Conservation (phyloP, 225 moss, liverwort and hornwort genomes). For the Physcomitrellopsis africana region DNA sequence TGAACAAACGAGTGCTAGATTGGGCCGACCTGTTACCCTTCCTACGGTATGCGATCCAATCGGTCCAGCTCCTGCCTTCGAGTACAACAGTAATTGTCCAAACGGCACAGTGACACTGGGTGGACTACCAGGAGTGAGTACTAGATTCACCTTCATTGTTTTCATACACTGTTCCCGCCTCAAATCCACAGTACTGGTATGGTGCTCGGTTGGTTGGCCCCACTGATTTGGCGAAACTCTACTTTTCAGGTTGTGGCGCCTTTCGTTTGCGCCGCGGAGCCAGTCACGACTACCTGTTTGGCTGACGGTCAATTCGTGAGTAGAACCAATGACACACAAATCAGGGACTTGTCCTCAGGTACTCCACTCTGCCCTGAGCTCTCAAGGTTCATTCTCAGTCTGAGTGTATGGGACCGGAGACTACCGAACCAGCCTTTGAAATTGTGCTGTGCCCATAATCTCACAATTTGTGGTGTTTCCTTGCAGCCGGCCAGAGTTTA, state of each 20-base stretch:
- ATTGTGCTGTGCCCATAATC: not conserved
- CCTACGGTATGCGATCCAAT: conserved; percentile 46
- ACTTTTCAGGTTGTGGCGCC: conserved; percentile 23
- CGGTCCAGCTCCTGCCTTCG: conserved; percentile 51
- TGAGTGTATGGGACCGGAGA: too few relatives aligned
- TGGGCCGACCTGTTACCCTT: conserved; percentile 25
- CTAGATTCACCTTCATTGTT: not conserved
- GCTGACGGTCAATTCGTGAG: conserved; percentile 30
- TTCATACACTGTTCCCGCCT: not conserved
- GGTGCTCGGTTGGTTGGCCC: not conserved
- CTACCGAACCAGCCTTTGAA: too few relatives aligned
- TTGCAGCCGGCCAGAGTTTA: conserved; percentile 43
- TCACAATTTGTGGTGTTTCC: not conserved
- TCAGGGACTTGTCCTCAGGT: conserved; percentile 31
- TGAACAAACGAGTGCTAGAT: conserved; percentile 18
- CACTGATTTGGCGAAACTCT: not conserved
- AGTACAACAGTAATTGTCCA: conserved; percentile 40
- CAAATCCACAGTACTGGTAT: not conserved
- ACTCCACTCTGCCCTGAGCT: not conserved
- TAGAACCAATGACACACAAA: conserved; percentile 11
- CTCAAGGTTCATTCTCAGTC: too few relatives aligned
- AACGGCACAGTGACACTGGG: conserved; percentile 36
- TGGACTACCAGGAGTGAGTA: conserved; percentile 53
- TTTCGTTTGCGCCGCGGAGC: conserved; percentile 19
- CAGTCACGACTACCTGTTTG: conserved; percentile 21